phyloP scores from a whole-genome alignment of 23 red algal species.

The Rhodosorus marinus region DNA sequence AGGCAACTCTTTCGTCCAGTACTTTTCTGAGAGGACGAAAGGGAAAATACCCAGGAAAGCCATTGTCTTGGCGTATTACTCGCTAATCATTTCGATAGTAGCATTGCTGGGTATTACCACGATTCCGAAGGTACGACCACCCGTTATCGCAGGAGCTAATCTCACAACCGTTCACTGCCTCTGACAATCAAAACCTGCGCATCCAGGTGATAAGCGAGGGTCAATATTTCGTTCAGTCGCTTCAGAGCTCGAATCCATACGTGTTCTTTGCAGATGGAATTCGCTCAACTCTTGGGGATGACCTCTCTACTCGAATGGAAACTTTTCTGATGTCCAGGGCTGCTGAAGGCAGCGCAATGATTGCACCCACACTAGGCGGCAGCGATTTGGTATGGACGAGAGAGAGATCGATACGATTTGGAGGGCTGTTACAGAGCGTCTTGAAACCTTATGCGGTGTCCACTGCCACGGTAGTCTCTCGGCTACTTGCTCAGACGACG shows the following conservation, averaged over 20 bases:
- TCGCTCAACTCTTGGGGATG: slow-evolving; percentile 68
- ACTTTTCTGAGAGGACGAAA: slow-evolving; percentile 6
- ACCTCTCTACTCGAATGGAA: slow-evolving; percentile 66
- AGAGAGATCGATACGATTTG: slow-evolving; percentile 64
- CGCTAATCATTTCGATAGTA: slow-evolving; percentile 53
- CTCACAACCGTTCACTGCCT: no score
- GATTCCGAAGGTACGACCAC: no score
- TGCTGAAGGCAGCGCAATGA: not conserved
- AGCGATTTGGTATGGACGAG: slow-evolving; percentile 29
- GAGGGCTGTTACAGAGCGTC: slow-evolving; percentile 75
- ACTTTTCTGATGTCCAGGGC: slow-evolving; percentile 34
- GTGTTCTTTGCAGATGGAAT: slow-evolving; percentile 77
- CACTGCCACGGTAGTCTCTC: slow-evolving; percentile 35
- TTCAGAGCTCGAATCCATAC: slow-evolving; percentile 82
- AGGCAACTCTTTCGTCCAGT: slow-evolving; percentile 45
- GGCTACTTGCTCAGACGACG: slow-evolving; percentile 42
- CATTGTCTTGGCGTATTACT: slow-evolving; percentile 57
- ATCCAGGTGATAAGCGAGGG: slow-evolving; percentile 65
- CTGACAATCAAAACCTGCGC: no score
- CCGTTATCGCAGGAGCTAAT: no score
- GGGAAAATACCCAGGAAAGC: slow-evolving; percentile 24
- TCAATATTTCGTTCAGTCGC: slow-evolving; percentile 73
- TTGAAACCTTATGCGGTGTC: slow-evolving; percentile 47
- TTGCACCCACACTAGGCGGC: not conserved
- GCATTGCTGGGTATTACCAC: slow-evolving; percentile 47